These are phyloP conservation scores for Candida sanyiensis DNA, from an alignment of 805 yeast species.

Conservation along the genomic window DNA sequence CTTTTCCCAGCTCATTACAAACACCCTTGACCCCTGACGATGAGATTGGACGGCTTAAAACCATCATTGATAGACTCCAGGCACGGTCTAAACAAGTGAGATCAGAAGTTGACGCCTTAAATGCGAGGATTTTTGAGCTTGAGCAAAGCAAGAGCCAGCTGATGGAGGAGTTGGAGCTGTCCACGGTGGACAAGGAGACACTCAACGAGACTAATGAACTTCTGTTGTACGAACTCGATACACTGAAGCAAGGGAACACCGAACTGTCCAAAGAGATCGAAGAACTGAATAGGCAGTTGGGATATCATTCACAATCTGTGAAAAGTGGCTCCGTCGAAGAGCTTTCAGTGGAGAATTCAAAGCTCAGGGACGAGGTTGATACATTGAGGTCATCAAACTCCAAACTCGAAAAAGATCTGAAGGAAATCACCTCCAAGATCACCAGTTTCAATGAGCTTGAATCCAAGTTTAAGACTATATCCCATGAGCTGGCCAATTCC, in stretches of 20 bases:
- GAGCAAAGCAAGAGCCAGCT: neutral
- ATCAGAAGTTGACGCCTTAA: constrained; percentile 27
- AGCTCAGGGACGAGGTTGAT: constrained; percentile 28
- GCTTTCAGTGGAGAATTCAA: neutral
- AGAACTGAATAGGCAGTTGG: constrained; percentile 18
- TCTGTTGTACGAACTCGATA: constrained; percentile 22
- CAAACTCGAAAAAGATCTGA: constrained; percentile 26
- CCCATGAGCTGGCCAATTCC: constrained; percentile 14
- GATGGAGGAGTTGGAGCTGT: constrained; percentile 27
- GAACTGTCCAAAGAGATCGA: constrained; percentile 8
- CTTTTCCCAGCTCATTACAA: no score
- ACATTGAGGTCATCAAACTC: constrained; percentile 38
- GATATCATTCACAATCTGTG: constrained; percentile 3
- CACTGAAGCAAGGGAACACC: constrained; percentile 8
- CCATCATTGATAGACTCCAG: constrained; percentile 41
- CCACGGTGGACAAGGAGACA: constrained; percentile 41
- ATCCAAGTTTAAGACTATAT: constrained; percentile 8
- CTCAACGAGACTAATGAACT: constrained; percentile 31
- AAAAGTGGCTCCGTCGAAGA: constrained; percentile 3
- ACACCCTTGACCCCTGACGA: no score
- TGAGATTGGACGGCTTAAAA: constrained; percentile 18
- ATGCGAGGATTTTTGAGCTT: constrained; percentile 2
- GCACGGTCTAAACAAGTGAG: constrained; percentile 35
- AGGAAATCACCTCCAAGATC: neutral
- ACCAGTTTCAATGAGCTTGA: constrained; percentile 9